Evolutionary conservation across 169 alveolate genomes (phyloP).

Genomic region (Cryptosporidium canis): DNA sequence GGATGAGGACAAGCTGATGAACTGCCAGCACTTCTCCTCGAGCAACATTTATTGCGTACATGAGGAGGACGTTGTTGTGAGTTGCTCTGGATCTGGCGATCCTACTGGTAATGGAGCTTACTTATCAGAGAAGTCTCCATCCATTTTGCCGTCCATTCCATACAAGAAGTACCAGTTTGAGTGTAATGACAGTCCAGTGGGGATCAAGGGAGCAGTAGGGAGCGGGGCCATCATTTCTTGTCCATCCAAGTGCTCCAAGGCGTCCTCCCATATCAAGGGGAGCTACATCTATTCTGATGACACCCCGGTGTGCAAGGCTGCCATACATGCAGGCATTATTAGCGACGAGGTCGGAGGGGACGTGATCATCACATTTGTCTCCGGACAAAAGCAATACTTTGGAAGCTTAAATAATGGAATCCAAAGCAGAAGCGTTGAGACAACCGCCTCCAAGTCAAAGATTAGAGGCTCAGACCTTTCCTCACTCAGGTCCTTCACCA

Average conservation of each 20-base stretch:
- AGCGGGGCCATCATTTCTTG: slow-evolving; percentile 54
- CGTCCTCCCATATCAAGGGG: slow-evolving; percentile 80
- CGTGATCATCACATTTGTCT: slow-evolving; percentile 35
- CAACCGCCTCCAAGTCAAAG: slow-evolving; percentile 19
- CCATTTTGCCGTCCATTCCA: slow-evolving; percentile 56
- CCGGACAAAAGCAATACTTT: slow-evolving; percentile 68
- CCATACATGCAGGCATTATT: slow-evolving; percentile 79
- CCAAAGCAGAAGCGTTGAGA: slow-evolving; percentile 55
- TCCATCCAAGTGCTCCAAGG: slow-evolving; percentile 56
- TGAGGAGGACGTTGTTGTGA: slow-evolving; percentile 77
- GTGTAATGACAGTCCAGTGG: slow-evolving; percentile 60
- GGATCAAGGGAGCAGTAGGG: slow-evolving; percentile 56
- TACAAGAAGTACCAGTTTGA: slow-evolving; percentile 55
- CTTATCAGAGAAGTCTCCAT: slow-evolving; percentile 57
- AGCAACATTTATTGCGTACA: slow-evolving; percentile 71
- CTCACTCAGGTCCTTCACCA: slow-evolving; percentile 19
- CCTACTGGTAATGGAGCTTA: slow-evolving; percentile 79
- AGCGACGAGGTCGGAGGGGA: slow-evolving; percentile 75
- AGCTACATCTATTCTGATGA: slow-evolving; percentile 88
- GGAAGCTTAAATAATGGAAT: slow-evolving; percentile 74
- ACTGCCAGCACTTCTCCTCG: slow-evolving; percentile 64
- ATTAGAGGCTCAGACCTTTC: slow-evolving; percentile 48
- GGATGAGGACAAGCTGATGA: slow-evolving; percentile 56
- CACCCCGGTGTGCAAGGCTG: slow-evolving; percentile 81
- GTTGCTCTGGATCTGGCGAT: slow-evolving; percentile 80